Conservation (phyloP, 192 early-diverging fungal species). For the Backusella parvicylindrica region DNA sequence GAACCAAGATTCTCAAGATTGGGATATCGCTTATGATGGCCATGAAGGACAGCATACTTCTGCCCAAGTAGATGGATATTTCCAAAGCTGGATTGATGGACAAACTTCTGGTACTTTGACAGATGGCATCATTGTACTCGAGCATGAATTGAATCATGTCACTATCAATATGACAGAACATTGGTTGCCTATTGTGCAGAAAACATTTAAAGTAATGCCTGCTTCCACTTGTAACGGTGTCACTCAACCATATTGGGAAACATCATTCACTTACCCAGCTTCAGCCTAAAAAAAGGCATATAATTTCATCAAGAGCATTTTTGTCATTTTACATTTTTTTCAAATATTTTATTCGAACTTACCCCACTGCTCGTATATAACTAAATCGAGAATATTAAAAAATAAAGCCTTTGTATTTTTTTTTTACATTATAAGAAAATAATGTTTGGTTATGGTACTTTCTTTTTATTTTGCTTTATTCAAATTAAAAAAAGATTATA, state of each 20-base stretch:
- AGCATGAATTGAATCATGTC: constrained; percentile 32
- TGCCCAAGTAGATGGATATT: neutral
- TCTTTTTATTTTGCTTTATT: too few relatives aligned
- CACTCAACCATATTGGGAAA: neutral
- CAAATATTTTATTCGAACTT: neutral
- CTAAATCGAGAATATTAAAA: neutral
- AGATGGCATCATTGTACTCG: constrained; percentile 28
- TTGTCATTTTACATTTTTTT: neutral
- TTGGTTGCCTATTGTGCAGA: constrained; percentile 29
- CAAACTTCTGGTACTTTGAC: neutral
- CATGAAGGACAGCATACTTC: neutral
- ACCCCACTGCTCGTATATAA: neutral
- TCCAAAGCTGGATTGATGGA: constrained; percentile 4
- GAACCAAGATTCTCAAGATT: constrained; percentile 11
- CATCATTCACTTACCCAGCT: neutral
- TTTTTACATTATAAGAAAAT: neutral
- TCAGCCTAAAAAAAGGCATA: neutral
- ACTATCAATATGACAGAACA: constrained; percentile 32
- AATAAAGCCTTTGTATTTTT: neutral
- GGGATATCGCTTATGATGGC: constrained; percentile 6
- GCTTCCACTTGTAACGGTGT: neutral
- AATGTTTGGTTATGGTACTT: too few relatives aligned
- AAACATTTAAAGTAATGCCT: constrained; percentile 18
- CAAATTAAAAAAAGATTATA: too few relatives aligned
- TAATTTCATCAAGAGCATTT: neutral